These are phyloP conservation scores for Leersia perrieri DNA, from an alignment of 176 grass and related monocot genomes.

Conservation along the genomic window DNA sequence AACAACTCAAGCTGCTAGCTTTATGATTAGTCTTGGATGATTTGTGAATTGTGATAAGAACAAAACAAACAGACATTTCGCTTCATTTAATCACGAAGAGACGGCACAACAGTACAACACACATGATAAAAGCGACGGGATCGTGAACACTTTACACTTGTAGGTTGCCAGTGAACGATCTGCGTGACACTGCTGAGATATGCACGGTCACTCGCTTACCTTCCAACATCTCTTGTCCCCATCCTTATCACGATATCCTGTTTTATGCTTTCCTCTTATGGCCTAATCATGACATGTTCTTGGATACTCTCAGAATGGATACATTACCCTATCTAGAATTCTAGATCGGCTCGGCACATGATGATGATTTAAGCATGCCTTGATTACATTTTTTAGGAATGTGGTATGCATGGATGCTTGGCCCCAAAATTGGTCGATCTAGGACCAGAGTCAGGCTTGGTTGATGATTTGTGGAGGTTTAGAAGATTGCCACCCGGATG, in stretches of 20 bases:
- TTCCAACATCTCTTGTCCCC: neutral
- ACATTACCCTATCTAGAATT: neutral
- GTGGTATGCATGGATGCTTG: neutral
- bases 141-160: neutral
- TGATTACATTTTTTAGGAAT: neutral
- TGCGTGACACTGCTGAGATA: neutral
- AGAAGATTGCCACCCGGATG: no score
- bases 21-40: neutral
- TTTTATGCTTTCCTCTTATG: neutral
- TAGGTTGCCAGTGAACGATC: neutral
- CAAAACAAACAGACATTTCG: neutral
- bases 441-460: neutral
- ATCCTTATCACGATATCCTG: no score
- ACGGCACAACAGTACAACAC: neutral
- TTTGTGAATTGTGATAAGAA: conserved; percentile 8
- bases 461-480: no score
- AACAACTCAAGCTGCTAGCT: neutral
- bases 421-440: neutral
- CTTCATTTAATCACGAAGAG: neutral
- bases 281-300: neutral
- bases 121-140: neutral
- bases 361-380: neutral
- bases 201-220: neutral
- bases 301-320: conserved; percentile 30
- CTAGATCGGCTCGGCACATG: conserved; percentile 30